Conservation (phyloP, 164 flowering plant species). For the Umbilicus rupestris region DNA sequence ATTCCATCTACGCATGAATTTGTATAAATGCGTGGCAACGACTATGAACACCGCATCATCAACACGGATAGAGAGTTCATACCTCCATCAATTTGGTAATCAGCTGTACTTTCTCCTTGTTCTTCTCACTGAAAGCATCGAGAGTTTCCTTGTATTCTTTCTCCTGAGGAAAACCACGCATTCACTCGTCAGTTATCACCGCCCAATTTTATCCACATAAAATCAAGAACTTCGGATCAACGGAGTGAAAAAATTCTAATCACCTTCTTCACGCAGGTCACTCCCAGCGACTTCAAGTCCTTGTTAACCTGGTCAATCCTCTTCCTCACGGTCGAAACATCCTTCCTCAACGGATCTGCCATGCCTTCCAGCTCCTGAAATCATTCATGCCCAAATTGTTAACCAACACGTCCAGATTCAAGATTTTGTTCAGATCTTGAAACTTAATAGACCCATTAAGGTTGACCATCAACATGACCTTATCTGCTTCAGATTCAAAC, state of each 20-base stretch:
- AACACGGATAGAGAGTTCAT: background rate
- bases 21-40: background rate
- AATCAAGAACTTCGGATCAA: background rate
- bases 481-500: background rate
- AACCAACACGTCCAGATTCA: background rate
- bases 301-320: conserved; percentile 72
- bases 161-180: conserved; percentile 27
- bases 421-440: background rate
- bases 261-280: conserved; percentile 81
- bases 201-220: background rate
- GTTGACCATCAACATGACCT: background rate
- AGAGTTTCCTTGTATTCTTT: conserved; percentile 66
- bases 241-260: background rate
- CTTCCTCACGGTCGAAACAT: conserved; percentile 65
- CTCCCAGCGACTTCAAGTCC: conserved; percentile 77
- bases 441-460: background rate
- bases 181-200: background rate
- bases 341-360: conserved; percentile 94
- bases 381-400: background rate
- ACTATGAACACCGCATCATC: background rate
- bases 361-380: conserved; percentile 74
- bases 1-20: background rate
- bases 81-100: conserved; percentile 62
- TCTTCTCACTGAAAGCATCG: conserved; percentile 57
- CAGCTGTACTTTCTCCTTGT: conserved; percentile 62